Conservation (phyloP, 306 rosid species). For the Quercus variabilis region DNA sequence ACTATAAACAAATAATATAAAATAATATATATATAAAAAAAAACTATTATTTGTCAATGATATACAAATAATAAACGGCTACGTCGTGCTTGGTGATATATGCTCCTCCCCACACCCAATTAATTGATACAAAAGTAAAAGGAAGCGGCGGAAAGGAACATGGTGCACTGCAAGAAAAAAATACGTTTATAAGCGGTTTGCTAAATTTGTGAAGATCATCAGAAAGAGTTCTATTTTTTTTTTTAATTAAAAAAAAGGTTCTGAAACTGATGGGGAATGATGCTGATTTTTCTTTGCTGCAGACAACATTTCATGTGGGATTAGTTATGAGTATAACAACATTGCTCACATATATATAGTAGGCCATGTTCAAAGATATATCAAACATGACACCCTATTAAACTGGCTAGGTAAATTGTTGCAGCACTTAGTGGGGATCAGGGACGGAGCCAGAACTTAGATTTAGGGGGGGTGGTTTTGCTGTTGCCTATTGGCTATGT, state of each 20-base stretch:
- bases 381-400: slow-evolving; percentile 6
- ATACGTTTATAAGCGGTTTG: background rate
- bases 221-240: slow-evolving; percentile 27
- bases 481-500: no score
- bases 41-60: background rate
- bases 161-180: slow-evolving; percentile 27
- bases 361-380: slow-evolving; percentile 16
- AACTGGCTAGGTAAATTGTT: slow-evolving; percentile 1
- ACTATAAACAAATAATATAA: background rate
- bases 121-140: slow-evolving; percentile 31
- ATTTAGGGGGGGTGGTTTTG: no score
- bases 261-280: slow-evolving; percentile 34
- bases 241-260: slow-evolving; percentile 34
- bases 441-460: no score
- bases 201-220: slow-evolving; percentile 8
- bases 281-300: background rate
- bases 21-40: no score
- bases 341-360: background rate
- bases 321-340: background rate
- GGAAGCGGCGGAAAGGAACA: slow-evolving; percentile 37
- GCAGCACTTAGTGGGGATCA: slow-evolving; percentile 1
- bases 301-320: slow-evolving; percentile 21
- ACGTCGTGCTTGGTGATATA: slow-evolving; percentile 33
- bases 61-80: slow-evolving; percentile 17
- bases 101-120: slow-evolving; percentile 35